Conservation (phyloP, 345 rosid genomes). For the Limnanthes douglasii region DNA sequence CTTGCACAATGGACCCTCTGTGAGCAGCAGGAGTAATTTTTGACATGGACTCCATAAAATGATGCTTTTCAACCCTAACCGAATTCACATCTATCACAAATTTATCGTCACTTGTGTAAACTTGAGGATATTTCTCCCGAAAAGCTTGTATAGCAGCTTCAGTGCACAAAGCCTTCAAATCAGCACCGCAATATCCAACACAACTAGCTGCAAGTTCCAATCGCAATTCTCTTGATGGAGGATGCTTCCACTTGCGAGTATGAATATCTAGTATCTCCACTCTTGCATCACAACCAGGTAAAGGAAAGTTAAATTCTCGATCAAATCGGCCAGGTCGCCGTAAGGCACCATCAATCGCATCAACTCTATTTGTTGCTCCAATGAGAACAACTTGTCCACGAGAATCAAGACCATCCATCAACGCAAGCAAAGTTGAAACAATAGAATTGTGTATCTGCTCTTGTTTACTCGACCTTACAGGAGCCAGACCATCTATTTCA, state of each 20-base stretch:
- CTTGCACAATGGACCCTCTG: conserved; percentile 89
- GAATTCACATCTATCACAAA: conserved; percentile 88
- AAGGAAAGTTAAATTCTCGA: conserved; percentile 94
- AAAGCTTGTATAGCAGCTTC: conserved; percentile 99
- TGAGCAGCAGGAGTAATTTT: conserved; percentile 98
- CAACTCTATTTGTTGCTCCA: conserved; percentile 99
- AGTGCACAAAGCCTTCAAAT: conserved; percentile 90
- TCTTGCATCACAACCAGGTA: conserved; percentile 97
- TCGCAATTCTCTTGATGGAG: conserved; percentile 76
- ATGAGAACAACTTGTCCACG: conserved; percentile 99
- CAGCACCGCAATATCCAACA: conserved; percentile 99
- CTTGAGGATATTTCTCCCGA: conserved; percentile 98
- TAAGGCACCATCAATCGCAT: conserved; percentile 98
- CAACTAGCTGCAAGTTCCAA: conserved; percentile 92
- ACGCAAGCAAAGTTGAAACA: conserved; percentile 93
- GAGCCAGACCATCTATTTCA: conserved; percentile 99
- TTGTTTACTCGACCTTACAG: conserved; percentile 98
- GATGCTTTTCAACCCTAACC: conserved; percentile 74
- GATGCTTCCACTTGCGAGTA: conserved; percentile 94
- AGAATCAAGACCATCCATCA: conserved; percentile 99
- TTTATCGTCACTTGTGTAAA: conserved; percentile 94
- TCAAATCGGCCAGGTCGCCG: conserved; percentile 99
- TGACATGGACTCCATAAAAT: conserved; percentile 91
- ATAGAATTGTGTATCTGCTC: conserved; percentile 99
- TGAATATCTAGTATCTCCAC: conserved; percentile 93